Conservation (phyloP, 75 land plant genomes). For the Ceratopteris richardii region DNA sequence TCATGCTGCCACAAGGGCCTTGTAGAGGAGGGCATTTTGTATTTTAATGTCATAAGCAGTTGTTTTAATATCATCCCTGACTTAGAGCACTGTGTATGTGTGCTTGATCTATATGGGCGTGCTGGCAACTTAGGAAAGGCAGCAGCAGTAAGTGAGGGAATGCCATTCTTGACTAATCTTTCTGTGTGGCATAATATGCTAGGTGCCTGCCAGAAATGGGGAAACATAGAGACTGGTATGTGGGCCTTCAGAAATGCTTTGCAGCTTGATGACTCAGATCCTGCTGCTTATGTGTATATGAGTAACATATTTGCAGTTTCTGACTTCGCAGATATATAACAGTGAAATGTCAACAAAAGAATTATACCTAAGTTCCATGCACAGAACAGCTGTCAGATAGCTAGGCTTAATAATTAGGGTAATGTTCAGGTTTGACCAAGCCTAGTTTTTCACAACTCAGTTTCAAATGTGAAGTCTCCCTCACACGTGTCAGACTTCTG, state of each 20-base stretch:
- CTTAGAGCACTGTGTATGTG: conserved; percentile 11
- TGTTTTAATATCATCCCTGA: conserved; percentile 5
- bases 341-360: too few species aligned
- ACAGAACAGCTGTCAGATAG: too few species aligned
- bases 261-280: background rate
- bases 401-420: too few species aligned
- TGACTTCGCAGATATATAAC: too few species aligned
- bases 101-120: conserved; percentile 17
- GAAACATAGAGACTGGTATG: conserved; percentile 7
- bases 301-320: conserved; percentile 11
- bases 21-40: background rate
- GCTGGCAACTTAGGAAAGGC: conserved; percentile 11
- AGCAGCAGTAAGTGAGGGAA: background rate
- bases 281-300: conserved; percentile 9
- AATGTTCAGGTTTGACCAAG: too few species aligned
- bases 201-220: conserved; percentile 6
- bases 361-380: too few species aligned
- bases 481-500: too few species aligned
- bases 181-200: conserved; percentile 6
- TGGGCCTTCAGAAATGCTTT: background rate
- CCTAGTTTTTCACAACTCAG: too few species aligned
- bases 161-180: conserved; percentile 4
- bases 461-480: too few species aligned
- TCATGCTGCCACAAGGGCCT: conserved; percentile 15
- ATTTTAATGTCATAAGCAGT: conserved; percentile 6